Conservation (phyloP, 2,329 filamentous ascomycete species). For the Monosporascus sp. region DNA sequence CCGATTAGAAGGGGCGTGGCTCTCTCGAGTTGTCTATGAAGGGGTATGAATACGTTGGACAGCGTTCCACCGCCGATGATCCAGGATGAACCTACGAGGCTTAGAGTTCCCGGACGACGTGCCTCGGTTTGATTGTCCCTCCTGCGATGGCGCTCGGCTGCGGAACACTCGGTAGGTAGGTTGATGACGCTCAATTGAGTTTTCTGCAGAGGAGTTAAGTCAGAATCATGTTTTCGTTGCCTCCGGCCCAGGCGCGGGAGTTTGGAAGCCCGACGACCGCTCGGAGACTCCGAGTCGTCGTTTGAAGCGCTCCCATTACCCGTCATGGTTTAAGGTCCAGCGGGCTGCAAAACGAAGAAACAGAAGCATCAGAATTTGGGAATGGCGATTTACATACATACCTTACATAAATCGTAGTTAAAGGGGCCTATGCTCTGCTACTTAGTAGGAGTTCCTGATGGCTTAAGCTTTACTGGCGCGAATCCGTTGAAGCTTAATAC, state of each 20-base stretch:
- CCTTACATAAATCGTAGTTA: no score
- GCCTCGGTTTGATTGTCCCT: not conserved
- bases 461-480: not conserved
- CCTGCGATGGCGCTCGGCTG: constrained; percentile 4
- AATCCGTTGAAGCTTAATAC: not conserved
- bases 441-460: no score
- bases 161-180: constrained; percentile 3
- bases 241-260: constrained; percentile 11
- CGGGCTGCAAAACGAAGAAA: not conserved
- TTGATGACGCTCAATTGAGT: constrained; percentile 4
- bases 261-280: constrained; percentile 8
- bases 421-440: no score
- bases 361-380: not conserved
- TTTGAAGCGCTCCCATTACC: constrained; percentile 3
- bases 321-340: constrained; percentile 9
- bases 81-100: not conserved
- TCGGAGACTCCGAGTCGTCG: constrained; percentile 5
- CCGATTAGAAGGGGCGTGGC: not conserved
- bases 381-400: constrained; percentile 16
- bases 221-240: constrained; percentile 9
- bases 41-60: not conserved
- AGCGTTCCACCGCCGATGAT: not conserved
- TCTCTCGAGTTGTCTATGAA: not conserved
- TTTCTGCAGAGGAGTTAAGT: constrained; percentile 10
- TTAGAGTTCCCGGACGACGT: not conserved